Conservation (phyloP, 352 stramenopile species). For the Aphanomyces cochlioides region DNA sequence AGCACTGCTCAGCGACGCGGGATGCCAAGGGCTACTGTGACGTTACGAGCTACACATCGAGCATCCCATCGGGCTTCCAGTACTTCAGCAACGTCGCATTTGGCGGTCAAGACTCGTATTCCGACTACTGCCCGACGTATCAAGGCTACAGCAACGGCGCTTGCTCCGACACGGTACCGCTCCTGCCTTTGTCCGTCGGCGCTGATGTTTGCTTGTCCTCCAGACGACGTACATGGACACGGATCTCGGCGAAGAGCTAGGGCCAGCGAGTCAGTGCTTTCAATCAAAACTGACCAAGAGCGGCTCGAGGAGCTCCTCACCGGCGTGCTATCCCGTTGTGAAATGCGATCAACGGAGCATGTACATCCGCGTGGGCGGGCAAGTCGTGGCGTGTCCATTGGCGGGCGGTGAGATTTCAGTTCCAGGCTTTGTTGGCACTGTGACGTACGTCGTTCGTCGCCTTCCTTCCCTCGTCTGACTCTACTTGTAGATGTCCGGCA, state of each 20-base stretch:
- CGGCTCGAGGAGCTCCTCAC: slow-evolving; percentile 25
- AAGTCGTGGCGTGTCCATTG: slow-evolving; percentile 55
- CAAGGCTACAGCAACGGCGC: slow-evolving; percentile 73
- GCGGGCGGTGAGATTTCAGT: slow-evolving; percentile 55
- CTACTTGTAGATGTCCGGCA: slow-evolving; percentile 37
- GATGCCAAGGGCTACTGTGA: slow-evolving; percentile 75
- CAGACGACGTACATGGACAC: slow-evolving; percentile 40
- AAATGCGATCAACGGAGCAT: slow-evolving; percentile 45
- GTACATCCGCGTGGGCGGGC: slow-evolving; percentile 46
- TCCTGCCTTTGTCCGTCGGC: too few species aligned
- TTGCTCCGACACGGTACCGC: slow-evolving; percentile 39
- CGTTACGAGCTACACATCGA: slow-evolving; percentile 53
- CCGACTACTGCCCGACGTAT: slow-evolving; percentile 81
- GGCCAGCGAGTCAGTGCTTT: slow-evolving; percentile 61
- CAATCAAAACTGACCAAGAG: slow-evolving; percentile 56
- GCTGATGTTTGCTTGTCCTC: too few species aligned
- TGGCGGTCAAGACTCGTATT: slow-evolving; percentile 56
- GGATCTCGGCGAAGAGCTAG: slow-evolving; percentile 52
- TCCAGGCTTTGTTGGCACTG: slow-evolving; percentile 44
- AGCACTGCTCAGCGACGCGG: slow-evolving; percentile 33
- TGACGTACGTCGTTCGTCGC: slow-evolving; percentile 27
- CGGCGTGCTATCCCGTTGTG: slow-evolving; percentile 55
- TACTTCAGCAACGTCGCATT: slow-evolving; percentile 67
- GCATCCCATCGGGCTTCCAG: slow-evolving; percentile 71
- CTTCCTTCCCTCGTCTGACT: neutral